Conservation (phyloP, 441 rosid species). For the Adansonia gregorii region DNA sequence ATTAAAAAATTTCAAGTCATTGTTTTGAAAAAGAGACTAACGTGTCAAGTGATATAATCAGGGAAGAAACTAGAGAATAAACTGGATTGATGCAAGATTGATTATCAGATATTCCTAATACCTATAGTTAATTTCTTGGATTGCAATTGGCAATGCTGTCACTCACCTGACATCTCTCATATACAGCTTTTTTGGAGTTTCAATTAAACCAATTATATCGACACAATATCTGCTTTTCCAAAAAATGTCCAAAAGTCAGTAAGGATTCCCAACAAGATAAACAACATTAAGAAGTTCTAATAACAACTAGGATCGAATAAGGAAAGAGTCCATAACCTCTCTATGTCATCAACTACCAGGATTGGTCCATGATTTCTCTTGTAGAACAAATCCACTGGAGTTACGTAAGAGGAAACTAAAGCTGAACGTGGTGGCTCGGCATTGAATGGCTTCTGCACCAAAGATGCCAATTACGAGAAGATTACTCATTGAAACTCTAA, state of each 20-base stretch:
- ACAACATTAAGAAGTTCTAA: background rate
- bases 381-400: constrained; percentile 88
- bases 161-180: constrained; percentile 78
- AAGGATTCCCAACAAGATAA: background rate
- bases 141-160: background rate
- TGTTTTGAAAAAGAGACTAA: background rate
- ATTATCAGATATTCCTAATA: background rate
- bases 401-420: constrained; percentile 66
- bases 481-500: background rate
- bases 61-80: background rate
- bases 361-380: constrained; percentile 97
- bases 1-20: constrained; percentile 13
- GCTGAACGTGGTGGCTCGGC: constrained; percentile 91
- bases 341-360: constrained; percentile 72
- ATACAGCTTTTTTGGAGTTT: constrained; percentile 55
- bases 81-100: constrained; percentile 2
- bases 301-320: background rate
- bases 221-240: constrained; percentile 61
- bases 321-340: constrained; percentile 46
- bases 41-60: background rate
- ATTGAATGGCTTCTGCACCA: constrained; percentile 85
- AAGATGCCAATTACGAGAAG: background rate
- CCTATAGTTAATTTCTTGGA: background rate
- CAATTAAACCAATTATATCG: constrained; percentile 55
- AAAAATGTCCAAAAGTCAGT: constrained; percentile 24